Evolutionary conservation across 768 basidiomycete species (phyloP).

Genomic region (Paxillus rubicundulus): DNA sequence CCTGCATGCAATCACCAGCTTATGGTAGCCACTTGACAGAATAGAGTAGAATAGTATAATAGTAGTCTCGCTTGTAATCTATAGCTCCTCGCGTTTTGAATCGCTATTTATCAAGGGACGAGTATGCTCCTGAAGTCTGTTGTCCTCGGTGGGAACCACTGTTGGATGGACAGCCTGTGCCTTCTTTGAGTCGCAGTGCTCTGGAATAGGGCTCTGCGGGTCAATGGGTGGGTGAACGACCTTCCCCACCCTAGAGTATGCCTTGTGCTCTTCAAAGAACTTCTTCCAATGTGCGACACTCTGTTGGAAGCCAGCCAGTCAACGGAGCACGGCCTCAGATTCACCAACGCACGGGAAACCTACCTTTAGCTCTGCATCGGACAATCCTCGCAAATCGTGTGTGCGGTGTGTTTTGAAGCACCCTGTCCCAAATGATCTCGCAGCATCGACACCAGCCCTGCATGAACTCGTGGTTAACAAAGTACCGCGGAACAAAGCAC

Average conservation of each 20-base stretch:
- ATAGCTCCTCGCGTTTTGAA: slow-evolving; percentile 28
- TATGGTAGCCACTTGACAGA: slow-evolving; percentile 13
- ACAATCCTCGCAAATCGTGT: slow-evolving; percentile 84
- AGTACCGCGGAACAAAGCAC: slow-evolving; percentile 18
- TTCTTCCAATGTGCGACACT: slow-evolving; percentile 84
- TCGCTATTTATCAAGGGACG: slow-evolving; percentile 9
- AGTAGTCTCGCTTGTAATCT: slow-evolving; percentile 21
- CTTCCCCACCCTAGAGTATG: slow-evolving; percentile 74
- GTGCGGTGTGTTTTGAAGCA: slow-evolving; percentile 91
- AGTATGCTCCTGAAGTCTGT: slow-evolving; percentile 27
- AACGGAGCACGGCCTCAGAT: neutral
- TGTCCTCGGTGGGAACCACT: slow-evolving; percentile 26
- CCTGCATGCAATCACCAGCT: slow-evolving; percentile 21
- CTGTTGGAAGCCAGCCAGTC: slow-evolving; percentile 36
- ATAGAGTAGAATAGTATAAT: slow-evolving; percentile 3
- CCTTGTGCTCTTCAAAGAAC: slow-evolving; percentile 81
- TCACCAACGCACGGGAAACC: slow-evolving; percentile 23
- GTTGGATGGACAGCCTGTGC: slow-evolving; percentile 29
- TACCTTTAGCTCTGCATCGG: slow-evolving; percentile 67
- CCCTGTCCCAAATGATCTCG: slow-evolving; percentile 88
- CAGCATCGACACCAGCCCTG: slow-evolving; percentile 85
- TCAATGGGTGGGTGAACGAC: slow-evolving; percentile 78
- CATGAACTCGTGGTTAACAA: slow-evolving; percentile 24
- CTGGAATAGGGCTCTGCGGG: slow-evolving; percentile 68
- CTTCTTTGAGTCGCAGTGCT: slow-evolving; percentile 70